Conservation (phyloP, 164 flowering plant genomes). For the Vitis vinifera region ASM3070453v1 NC_081820.1:24400501-24401000, state of each 20-base stretch:
- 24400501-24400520: slow-evolving; percentile 55
- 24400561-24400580: slow-evolving; percentile 56
- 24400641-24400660: slow-evolving; percentile 49
- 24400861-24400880: slow-evolving; percentile 49
- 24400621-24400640: slow-evolving; percentile 38
- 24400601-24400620: slow-evolving; percentile 37
- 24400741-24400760: slow-evolving; percentile 47
- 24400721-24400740: slow-evolving; percentile 49
- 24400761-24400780: slow-evolving; percentile 37
- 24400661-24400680: slow-evolving; percentile 53
- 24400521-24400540: slow-evolving; percentile 41
- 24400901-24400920: slow-evolving; percentile 53
- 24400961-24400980: slow-evolving; percentile 54
- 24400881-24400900: slow-evolving; percentile 30
- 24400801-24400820: slow-evolving; percentile 53
- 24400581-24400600: slow-evolving; percentile 34
- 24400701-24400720: slow-evolving; percentile 49
- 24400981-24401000: slow-evolving; percentile 44
- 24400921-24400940: slow-evolving; percentile 36
- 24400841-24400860: slow-evolving; percentile 55
- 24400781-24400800: slow-evolving; percentile 47
- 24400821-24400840: slow-evolving; percentile 53
- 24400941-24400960: slow-evolving; percentile 42
- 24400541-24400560: slow-evolving; percentile 51
- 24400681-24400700: slow-evolving; percentile 44